Evolutionary conservation across 768 basidiomycete species (phyloP), one percentile per base, ranked within the genome.

Genomic region (Mycena filopes): DNA sequence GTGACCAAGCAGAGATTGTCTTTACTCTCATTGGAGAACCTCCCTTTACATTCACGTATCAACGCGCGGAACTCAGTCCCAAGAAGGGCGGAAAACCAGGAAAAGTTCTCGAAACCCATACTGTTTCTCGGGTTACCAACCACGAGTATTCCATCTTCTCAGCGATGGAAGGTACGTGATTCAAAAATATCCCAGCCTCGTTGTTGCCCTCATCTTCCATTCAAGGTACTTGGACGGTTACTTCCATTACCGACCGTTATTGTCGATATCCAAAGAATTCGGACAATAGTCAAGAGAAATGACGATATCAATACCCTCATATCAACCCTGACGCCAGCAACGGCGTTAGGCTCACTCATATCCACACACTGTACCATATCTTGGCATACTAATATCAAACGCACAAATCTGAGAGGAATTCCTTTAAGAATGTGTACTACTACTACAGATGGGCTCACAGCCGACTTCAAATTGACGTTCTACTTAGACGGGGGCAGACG

Each of bases 21-120:
- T 98, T 99, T 77, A 89, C 90, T 4, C 85, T 99, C 56, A 83
- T 90, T 33, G 98, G 98, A 47, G 92, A 94, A 74, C 92, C 98
- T 20, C 98, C 98, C 0, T 99, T 98, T 80, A 91, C 96, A 1
- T 98, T 99, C 79, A 96, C 95, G 0, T 96, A 96, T 78, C 93
- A 95, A 75, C 87, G 94, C 49, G 85, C 93, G 2, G 94, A 94
- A 76, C 83, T 88, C 21, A 84, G 82, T 53, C 76, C 81, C 4
- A 88, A 85, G 79, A 92, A 92, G 74, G 89, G 90, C 31, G 85
- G 86, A 51, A 89, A 86, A 69, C 82, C 87, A 43, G 88, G 88
- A 55, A 93, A 91, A 73, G 88, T 96, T n/a, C 83, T 96, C 9
- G 95, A 96, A 77, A 94, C 94, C 20, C 95, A 96, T 72, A 96